phyloP scores from a whole-genome alignment of 169 alveolate genomes.

The Cryptosporidium sp. region DNA sequence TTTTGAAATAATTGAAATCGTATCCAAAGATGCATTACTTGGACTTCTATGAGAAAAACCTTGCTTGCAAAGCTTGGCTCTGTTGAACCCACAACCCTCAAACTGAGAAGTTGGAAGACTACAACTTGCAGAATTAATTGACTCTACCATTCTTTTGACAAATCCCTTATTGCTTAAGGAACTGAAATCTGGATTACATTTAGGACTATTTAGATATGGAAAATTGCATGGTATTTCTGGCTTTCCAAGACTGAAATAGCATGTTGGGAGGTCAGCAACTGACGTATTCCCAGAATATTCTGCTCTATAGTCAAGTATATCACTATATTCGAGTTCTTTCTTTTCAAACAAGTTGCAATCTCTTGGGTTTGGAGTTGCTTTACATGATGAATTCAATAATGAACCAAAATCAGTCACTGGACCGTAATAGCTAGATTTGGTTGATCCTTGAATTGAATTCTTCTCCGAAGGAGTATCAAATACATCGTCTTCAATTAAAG shows the following conservation, averaged over 20 bases:
- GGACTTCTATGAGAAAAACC: background rate
- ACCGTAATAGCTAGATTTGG: constrained; percentile 23
- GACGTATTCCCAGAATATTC: constrained; percentile 36
- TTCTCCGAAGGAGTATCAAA: constrained; percentile 18
- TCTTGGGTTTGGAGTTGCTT: background rate
- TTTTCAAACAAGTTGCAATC: constrained; percentile 40
- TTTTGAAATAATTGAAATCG: constrained; percentile 13
- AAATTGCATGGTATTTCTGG: constrained; percentile 3
- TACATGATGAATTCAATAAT: background rate
- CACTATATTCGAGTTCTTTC: constrained; percentile 42
- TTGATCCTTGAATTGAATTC: constrained; percentile 29
- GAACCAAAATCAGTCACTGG: background rate
- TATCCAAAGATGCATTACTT: constrained; percentile 51
- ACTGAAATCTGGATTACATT: background rate
- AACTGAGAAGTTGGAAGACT: background rate
- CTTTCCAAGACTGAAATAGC: background rate
- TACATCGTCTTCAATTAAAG: constrained; percentile 24
- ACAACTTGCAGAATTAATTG: constrained; percentile 6
- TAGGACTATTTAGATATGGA: background rate
- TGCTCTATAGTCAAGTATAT: constrained; percentile 59
- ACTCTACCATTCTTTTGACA: constrained; percentile 54
- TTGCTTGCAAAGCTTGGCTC: constrained; percentile 16
- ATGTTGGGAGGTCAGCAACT: constrained; percentile 8
- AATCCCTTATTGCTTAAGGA: constrained; percentile 16
- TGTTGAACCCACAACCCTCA: background rate